Percentiles rank a stretch among this genome's conserved stretches.
Evolutionary conservation across 1,284 basidiomycete species (phyloP).

Genomic region (Moesziomyces parantarcticus): DNA sequence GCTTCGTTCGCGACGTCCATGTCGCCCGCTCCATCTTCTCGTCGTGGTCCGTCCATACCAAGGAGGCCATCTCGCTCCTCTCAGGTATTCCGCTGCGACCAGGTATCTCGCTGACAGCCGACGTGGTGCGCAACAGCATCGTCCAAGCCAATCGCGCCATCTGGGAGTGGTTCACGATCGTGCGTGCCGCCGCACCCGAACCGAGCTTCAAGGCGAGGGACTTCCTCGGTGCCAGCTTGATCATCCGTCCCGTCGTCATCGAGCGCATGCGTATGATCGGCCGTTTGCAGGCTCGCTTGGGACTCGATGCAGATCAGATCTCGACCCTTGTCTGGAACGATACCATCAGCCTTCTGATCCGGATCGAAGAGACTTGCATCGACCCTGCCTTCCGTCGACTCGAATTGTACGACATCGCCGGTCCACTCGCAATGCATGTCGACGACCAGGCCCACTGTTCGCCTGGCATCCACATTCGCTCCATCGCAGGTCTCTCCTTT

Average conservation of each 20-base stretch:
- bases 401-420: constrained; percentile 1
- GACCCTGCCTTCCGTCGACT: constrained; percentile 5
- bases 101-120: too few species aligned
- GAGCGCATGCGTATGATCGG: constrained; percentile 8
- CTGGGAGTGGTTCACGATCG: constrained; percentile 7
- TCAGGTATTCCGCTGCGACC: constrained; percentile 2
- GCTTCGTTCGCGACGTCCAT: constrained; percentile 4
- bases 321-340: constrained; percentile 5
- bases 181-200: background rate
- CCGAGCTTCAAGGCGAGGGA: constrained; percentile 4
- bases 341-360: constrained; percentile 2
- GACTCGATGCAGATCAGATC: background rate
- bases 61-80: constrained; percentile 2
- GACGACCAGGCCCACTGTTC: background rate
- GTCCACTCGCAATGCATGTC: background rate
- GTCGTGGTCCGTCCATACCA: background rate
- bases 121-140: background rate
- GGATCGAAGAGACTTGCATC: constrained; percentile 4
- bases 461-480: background rate
- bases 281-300: constrained; percentile 2
- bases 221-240: background rate
- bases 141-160: constrained; percentile 1
- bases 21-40: constrained; percentile 5
- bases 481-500: background rate
- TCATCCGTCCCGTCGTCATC: constrained; percentile 3